Conservation (phyloP, 352 stramenopile genomes). For the Pythium graminicola region DNA sequence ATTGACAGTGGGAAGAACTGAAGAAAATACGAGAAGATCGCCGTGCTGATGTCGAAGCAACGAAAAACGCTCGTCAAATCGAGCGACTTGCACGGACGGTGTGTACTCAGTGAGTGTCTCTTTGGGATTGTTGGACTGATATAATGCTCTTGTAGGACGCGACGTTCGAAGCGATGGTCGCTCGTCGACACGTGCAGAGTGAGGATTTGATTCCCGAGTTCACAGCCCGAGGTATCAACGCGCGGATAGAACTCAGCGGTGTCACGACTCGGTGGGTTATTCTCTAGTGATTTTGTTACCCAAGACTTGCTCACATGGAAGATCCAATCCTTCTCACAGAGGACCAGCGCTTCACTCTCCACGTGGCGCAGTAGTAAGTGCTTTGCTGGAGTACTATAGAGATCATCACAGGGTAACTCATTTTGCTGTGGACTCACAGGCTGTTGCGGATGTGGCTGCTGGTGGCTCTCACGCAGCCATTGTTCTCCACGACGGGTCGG, state of each 20-base stretch:
- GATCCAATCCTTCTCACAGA: constrained; percentile 25
- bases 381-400: neutral
- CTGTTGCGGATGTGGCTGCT: constrained; percentile 59
- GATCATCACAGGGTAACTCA: neutral
- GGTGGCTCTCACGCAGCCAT: constrained; percentile 79
- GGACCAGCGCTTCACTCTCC: constrained; percentile 54
- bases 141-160: constrained; percentile 31
- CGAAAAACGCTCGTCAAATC: constrained; percentile 27
- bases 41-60: constrained; percentile 25
- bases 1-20: constrained; percentile 55
- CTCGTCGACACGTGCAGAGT: constrained; percentile 43
- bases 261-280: constrained; percentile 60
- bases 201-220: constrained; percentile 56
- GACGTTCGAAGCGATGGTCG: constrained; percentile 43
- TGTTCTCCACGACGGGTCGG: constrained; percentile 72
- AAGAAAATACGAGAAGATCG: constrained; percentile 30
- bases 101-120: neutral
- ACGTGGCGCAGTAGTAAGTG: constrained; percentile 41
- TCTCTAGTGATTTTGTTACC: neutral
- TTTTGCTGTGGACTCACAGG: constrained; percentile 27
- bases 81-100: constrained; percentile 19
- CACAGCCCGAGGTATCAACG: constrained; percentile 48
- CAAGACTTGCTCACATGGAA: neutral
- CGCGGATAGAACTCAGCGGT: constrained; percentile 60
- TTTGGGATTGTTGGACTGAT: neutral